A percentile compares a stretch with the other conserved stretches of the same genome.
Evolutionary conservation across 2,329 filamentous ascomycete genomes (phyloP).

Genomic region (Chalara sp.): DNA sequence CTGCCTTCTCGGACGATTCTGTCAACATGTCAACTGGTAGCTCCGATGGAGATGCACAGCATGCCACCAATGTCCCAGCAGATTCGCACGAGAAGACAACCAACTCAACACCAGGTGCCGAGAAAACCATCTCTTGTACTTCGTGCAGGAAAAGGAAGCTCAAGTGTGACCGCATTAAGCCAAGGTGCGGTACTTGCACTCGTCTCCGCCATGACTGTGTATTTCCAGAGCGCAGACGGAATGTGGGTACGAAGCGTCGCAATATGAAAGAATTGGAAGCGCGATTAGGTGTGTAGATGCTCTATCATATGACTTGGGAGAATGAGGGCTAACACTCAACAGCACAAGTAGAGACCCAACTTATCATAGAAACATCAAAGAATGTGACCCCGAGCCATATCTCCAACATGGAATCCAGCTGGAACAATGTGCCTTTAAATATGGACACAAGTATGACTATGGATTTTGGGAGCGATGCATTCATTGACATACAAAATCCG

Average conservation of each 20-base stretch:
- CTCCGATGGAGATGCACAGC: too few species aligned
- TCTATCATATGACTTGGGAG: not conserved
- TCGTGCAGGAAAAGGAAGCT: conserved; percentile 79
- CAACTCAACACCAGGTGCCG: not conserved
- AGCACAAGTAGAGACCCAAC: conserved; percentile 62
- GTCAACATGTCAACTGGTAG: too few species aligned
- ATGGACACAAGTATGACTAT: conserved; percentile 11
- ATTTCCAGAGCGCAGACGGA: conserved; percentile 84
- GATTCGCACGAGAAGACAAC: too few species aligned
- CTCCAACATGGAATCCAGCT: conserved; percentile 8
- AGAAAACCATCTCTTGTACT: conserved; percentile 70
- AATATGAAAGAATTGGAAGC: conserved; percentile 90
- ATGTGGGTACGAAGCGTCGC: conserved; percentile 78
- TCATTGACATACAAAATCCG: conserved; percentile 15
- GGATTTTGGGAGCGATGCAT: conserved; percentile 8
- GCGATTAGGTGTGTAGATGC: conserved; percentile 59
- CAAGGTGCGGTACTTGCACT: conserved; percentile 73
- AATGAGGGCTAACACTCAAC: too few species aligned
- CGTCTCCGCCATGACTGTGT: conserved; percentile 70
- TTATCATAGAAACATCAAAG: conserved; percentile 37
- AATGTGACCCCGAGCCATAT: not conserved
- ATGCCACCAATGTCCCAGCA: too few species aligned
- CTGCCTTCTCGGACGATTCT: too few species aligned
- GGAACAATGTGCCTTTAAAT: conserved; percentile 18
- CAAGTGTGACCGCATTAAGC: conserved; percentile 76